phyloP scores from a whole-genome alignment of 1,284 basidiomycete species.

The Pseudozyma thailandica region DNA sequence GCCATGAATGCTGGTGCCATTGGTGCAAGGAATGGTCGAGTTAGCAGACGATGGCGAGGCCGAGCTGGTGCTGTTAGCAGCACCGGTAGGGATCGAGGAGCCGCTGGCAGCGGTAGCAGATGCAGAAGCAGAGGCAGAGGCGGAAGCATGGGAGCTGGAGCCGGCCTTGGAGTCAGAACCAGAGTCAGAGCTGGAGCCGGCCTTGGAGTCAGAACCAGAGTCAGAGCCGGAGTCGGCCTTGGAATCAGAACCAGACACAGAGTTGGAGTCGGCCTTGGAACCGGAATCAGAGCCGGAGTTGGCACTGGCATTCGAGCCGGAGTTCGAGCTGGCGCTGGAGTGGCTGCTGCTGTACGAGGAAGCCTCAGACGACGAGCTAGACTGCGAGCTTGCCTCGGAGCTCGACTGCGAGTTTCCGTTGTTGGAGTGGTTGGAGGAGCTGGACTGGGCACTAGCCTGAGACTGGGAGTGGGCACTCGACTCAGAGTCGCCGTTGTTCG shows the following conservation, averaged over 20 bases:
- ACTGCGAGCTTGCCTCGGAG: too few species aligned
- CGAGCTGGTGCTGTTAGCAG: too few species aligned
- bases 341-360: too few species aligned
- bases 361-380: too few species aligned
- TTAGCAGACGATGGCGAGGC: slow-evolving; percentile 3
- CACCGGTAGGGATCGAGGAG: slow-evolving; percentile 24
- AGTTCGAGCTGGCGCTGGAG: too few species aligned
- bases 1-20: slow-evolving; percentile 5
- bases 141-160: slow-evolving; percentile 4
- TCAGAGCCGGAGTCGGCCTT: slow-evolving; percentile 6
- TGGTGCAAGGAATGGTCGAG: slow-evolving; percentile 10
- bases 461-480: too few species aligned
- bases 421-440: too few species aligned
- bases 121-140: too few species aligned
- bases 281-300: slow-evolving; percentile 4
- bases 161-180: slow-evolving; percentile 5
- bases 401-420: too few species aligned
- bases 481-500: too few species aligned
- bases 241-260: slow-evolving; percentile 1
- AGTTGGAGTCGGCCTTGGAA: slow-evolving; percentile 6
- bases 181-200: slow-evolving; percentile 4
- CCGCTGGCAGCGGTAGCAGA: neutral
- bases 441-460: slow-evolving; percentile 3
- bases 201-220: slow-evolving; percentile 4
- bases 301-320: neutral